Evolutionary conservation across 495 filamentous ascomycete species (phyloP).

Genomic region (Penicillium herquei): DNA sequence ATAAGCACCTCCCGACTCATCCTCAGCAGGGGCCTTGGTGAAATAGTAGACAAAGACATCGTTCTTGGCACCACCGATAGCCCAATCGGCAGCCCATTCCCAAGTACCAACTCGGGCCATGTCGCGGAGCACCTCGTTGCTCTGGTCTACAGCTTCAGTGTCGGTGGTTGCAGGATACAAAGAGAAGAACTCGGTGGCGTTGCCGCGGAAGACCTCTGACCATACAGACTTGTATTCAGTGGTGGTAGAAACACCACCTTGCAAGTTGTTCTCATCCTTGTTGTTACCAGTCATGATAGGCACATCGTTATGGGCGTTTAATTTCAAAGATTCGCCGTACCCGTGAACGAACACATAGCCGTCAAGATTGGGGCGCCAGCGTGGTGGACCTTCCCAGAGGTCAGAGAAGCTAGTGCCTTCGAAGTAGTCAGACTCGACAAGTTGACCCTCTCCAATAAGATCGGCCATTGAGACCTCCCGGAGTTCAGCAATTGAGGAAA

Average conservation of each 20-base stretch:
- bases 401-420: background rate
- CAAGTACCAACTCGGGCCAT: conserved; percentile 15
- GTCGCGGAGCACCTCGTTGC: conserved; percentile 12
- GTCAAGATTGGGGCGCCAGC: conserved; percentile 15
- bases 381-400: conserved; percentile 4
- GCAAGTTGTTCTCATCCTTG: conserved; percentile 13
- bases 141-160: conserved; percentile 7
- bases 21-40: conserved; percentile 10
- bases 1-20: conserved; percentile 7
- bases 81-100: conserved; percentile 12
- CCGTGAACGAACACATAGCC: conserved; percentile 13
- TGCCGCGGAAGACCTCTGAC: background rate
- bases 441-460: background rate
- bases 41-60: conserved; percentile 16
- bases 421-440: background rate
- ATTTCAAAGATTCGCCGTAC: conserved; percentile 7
- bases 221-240: background rate
- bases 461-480: background rate
- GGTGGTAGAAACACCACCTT: conserved; percentile 3
- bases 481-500: background rate
- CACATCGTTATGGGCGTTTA: conserved; percentile 11
- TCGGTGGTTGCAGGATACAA: conserved; percentile 11
- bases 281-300: conserved; percentile 20
- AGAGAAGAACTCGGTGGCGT: conserved; percentile 4
- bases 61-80: conserved; percentile 14